Conservation (phyloP, 305 asterid genomes). For the Nicotiana rustica region DNA sequence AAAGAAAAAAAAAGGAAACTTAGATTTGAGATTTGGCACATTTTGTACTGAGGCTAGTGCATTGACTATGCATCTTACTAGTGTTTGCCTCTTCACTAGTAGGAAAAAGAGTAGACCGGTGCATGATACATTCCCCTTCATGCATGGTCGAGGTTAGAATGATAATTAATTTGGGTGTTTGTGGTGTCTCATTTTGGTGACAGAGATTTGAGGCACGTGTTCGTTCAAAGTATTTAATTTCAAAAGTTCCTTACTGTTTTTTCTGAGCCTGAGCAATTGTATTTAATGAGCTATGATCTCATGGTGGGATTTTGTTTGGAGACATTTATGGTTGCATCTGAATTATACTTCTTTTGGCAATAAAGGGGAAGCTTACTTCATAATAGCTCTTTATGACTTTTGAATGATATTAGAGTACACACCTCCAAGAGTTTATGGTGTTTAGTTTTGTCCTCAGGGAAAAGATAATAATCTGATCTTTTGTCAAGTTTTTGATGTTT, state of each 20-base stretch:
- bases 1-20: neutral
- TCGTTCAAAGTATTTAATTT: neutral
- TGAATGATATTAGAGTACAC: neutral
- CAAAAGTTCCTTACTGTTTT: neutral
- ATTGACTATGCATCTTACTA: neutral
- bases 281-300: conserved; percentile 11
- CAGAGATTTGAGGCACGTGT: neutral
- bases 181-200: conserved; percentile 10
- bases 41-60: neutral
- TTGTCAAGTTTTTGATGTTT: conserved; percentile 11
- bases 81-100: neutral
- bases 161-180: neutral
- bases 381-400: conserved; percentile 3
- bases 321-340: neutral
- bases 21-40: neutral
- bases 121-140: no score
- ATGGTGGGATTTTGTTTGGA: neutral
- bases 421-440: neutral
- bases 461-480: conserved; percentile 1
- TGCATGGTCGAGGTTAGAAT: neutral
- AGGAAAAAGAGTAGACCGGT: no score
- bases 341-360: neutral
- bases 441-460: neutral
- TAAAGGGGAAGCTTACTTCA: conserved; percentile 2
- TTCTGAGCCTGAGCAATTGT: neutral